phyloP scores from a whole-genome alignment of 768 basidiomycete species.

The Lentinula sp. region DNA sequence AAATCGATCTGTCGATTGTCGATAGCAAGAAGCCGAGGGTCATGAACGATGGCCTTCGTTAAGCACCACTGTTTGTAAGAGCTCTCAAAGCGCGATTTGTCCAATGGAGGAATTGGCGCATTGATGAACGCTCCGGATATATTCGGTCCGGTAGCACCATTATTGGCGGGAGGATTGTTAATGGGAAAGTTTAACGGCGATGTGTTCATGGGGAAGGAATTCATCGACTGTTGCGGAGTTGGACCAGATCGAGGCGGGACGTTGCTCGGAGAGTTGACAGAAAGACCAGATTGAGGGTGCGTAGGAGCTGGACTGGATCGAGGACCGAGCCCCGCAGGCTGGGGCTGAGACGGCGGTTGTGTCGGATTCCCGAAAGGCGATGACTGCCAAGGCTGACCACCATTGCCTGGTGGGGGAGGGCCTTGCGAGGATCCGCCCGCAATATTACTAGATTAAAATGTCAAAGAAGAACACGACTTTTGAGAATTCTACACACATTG shows the following conservation, averaged over 20 bases:
- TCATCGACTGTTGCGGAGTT: slow-evolving; percentile 29
- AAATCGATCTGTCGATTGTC: slow-evolving; percentile 58
- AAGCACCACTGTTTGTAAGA: slow-evolving; percentile 44
- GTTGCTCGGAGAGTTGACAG: slow-evolving; percentile 1
- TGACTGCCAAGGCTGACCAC: not conserved
- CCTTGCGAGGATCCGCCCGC: not conserved
- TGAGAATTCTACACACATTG: slow-evolving; percentile 24
- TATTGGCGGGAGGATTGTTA: slow-evolving; percentile 22
- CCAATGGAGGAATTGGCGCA: slow-evolving; percentile 30
- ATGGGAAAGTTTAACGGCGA: not conserved
- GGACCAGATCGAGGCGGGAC: slow-evolving; percentile 31
- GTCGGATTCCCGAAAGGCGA: not conserved
- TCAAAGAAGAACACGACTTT: not conserved
- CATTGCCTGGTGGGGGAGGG: not conserved
- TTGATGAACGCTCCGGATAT: slow-evolving; percentile 12
- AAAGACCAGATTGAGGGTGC: slow-evolving; percentile 24
- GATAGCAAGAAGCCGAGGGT: slow-evolving; percentile 35
- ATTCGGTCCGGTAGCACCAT: slow-evolving; percentile 17
- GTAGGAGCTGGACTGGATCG: slow-evolving; percentile 24
- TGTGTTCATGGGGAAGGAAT: slow-evolving; percentile 5
- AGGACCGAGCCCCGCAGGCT: not conserved
- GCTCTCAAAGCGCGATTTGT: slow-evolving; percentile 46
- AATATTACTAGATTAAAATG: not conserved
- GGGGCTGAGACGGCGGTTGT: slow-evolving; percentile 3
- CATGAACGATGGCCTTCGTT: slow-evolving; percentile 33